These are phyloP conservation scores for Umbelopsis ramanniana DNA, from an alignment of 192 early-diverging fungal species.

Conservation along the genomic window DNA sequence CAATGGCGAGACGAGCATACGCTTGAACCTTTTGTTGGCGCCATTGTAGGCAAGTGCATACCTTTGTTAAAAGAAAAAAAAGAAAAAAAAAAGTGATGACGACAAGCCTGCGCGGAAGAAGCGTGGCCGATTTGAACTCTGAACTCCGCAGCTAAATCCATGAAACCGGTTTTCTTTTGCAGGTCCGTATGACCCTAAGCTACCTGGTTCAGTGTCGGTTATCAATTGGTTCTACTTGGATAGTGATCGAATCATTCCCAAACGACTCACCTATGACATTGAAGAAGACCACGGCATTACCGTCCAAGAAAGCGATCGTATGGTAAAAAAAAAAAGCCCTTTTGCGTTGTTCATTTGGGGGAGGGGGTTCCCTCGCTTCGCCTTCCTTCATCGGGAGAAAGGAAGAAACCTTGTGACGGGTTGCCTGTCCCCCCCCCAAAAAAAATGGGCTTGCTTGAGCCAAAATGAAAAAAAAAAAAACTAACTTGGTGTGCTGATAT, in stretches of 20 bases:
- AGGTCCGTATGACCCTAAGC: slow-evolving; percentile 83
- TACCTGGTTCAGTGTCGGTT: slow-evolving; percentile 75
- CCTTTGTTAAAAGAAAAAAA: too few relatives aligned
- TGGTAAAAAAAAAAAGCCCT: slow-evolving; percentile 43
- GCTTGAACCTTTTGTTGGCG: slow-evolving; percentile 85
- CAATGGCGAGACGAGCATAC: slow-evolving; percentile 63
- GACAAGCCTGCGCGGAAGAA: too few relatives aligned
- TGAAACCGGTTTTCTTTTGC: background rate
- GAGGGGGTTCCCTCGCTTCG: too few relatives aligned
- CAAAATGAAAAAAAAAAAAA: too few relatives aligned
- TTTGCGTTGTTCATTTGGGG: too few relatives aligned
- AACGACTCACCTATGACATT: slow-evolving; percentile 66
- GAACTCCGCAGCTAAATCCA: too few relatives aligned
- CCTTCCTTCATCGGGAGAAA: background rate
- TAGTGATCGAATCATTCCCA: slow-evolving; percentile 65
- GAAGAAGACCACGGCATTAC: slow-evolving; percentile 51
- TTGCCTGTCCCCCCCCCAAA: background rate
- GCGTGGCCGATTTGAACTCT: too few relatives aligned
- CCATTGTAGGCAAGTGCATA: slow-evolving; percentile 70
- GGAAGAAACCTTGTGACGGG: background rate
- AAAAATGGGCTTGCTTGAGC: background rate
- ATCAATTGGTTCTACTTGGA: slow-evolving; percentile 90
- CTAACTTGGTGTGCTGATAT: too few relatives aligned
- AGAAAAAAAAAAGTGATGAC: too few relatives aligned
- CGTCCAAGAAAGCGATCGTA: slow-evolving; percentile 49